These are phyloP conservation scores for Ophiostoma tasmaniense DNA, from an alignment of 2,329 filamentous ascomycete species.

Conservation along the genomic window DNA sequence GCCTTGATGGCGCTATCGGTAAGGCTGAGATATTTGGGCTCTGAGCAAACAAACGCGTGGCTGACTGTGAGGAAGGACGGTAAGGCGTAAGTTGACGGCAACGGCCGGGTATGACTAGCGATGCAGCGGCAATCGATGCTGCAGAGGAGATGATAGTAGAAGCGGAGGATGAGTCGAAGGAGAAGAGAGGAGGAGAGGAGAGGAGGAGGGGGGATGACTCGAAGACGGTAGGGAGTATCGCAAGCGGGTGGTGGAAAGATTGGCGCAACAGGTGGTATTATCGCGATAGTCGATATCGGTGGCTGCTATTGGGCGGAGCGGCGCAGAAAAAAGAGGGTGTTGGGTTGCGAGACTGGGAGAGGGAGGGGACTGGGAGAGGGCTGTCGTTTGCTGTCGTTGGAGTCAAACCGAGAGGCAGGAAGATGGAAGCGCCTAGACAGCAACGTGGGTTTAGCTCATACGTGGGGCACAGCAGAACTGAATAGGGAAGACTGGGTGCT, in stretches of 20 bases:
- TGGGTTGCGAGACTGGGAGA: constrained; percentile 6
- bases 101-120: neutral
- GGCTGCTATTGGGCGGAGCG: constrained; percentile 11
- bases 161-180: neutral
- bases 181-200: neutral
- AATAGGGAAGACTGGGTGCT: neutral
- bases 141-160: neutral
- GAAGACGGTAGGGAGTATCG: neutral
- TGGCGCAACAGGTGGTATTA: constrained; percentile 10
- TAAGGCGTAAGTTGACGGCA: neutral
- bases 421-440: constrained; percentile 3
- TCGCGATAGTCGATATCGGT: constrained; percentile 11
- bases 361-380: neutral
- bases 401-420: neutral
- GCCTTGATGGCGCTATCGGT: neutral
- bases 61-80: neutral
- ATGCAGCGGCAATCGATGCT: neutral
- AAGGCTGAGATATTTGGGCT: neutral
- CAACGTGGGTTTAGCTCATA: constrained; percentile 12
- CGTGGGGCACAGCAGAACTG: constrained; percentile 17
- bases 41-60: neutral
- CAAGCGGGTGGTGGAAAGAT: neutral
- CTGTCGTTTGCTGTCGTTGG: neutral
- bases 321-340: constrained; percentile 2
- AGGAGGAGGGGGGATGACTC: neutral